Evolutionary conservation across 129 eudicot species (phyloP).

Genomic region (Centaurea solstitialis): DNA sequence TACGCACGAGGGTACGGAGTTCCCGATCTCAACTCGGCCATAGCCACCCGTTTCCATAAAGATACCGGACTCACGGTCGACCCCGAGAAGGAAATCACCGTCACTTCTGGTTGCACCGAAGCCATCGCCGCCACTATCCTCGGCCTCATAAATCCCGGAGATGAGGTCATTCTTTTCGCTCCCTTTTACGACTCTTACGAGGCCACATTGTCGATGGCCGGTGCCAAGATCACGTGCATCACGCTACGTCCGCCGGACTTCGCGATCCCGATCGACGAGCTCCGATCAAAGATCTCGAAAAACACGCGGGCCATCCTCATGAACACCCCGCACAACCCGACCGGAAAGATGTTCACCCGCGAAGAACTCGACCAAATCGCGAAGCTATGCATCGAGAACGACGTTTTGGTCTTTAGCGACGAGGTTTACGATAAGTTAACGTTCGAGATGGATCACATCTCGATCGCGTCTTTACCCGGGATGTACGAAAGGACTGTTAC

Average conservation of each 20-base stretch:
- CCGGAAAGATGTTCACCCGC: slow-evolving; percentile 88
- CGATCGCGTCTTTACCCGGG: slow-evolving; percentile 90
- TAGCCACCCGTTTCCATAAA: slow-evolving; percentile 79
- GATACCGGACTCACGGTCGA: slow-evolving; percentile 75
- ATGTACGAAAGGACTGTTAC: slow-evolving; percentile 97
- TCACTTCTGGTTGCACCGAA: slow-evolving; percentile 98
- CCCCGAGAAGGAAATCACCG: slow-evolving; percentile 92
- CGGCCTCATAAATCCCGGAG: slow-evolving; percentile 93
- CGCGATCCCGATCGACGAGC: slow-evolving; percentile 70
- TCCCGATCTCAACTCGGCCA: slow-evolving; percentile 87
- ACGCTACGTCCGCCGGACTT: slow-evolving; percentile 86
- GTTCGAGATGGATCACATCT: slow-evolving; percentile 91
- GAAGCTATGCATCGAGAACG: slow-evolving; percentile 78
- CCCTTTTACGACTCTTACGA: slow-evolving; percentile 95
- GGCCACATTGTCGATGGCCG: slow-evolving; percentile 97
- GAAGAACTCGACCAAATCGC: slow-evolving; percentile 74
- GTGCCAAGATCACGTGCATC: slow-evolving; percentile 72
- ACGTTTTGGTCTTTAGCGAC: slow-evolving; percentile 81
- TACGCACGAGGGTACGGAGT: slow-evolving; percentile 97
- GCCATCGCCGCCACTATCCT: slow-evolving; percentile 96
- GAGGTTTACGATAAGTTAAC: slow-evolving; percentile 94
- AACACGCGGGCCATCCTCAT: slow-evolving; percentile 88
- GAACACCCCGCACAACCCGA: slow-evolving; percentile 96
- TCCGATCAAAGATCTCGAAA: slow-evolving; percentile 66
- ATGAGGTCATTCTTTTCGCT: slow-evolving; percentile 86